These are phyloP conservation scores for Monosporascus ibericus DNA, from an alignment of 2,329 filamentous ascomycete genomes.

Conservation along the genomic window DNA sequence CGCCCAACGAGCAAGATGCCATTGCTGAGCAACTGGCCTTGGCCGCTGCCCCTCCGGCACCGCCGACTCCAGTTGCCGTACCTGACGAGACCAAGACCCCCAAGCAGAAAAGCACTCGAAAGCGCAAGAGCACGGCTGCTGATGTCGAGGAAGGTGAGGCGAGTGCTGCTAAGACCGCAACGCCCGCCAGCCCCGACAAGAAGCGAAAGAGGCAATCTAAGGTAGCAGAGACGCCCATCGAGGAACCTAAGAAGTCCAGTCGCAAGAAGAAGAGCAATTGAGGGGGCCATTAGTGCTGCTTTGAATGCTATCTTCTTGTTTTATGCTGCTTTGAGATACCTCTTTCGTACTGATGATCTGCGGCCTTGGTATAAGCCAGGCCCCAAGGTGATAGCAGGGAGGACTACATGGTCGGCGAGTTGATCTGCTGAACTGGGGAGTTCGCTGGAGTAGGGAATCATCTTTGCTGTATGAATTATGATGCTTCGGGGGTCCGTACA, in stretches of 20 bases:
- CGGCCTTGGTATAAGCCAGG: not conserved
- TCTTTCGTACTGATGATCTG: slow-evolving; percentile 2
- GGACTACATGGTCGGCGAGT: no score
- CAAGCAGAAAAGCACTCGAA: slow-evolving; percentile 47
- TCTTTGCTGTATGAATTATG: not conserved
- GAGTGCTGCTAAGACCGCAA: slow-evolving; percentile 29
- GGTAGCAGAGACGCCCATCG: slow-evolving; percentile 43
- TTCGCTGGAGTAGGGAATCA: not conserved
- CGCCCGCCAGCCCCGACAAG: slow-evolving; percentile 52
- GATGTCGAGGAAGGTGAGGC: slow-evolving; percentile 39
- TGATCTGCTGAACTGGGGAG: no score
- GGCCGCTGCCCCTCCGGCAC: slow-evolving; percentile 27
- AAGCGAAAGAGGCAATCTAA: slow-evolving; percentile 58
- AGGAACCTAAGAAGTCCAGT: slow-evolving; percentile 55
- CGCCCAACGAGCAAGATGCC: slow-evolving; percentile 46
- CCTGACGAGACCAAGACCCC: slow-evolving; percentile 49
- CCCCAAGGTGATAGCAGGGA: no score
- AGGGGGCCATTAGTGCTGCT: slow-evolving; percentile 15
- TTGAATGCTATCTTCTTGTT: slow-evolving; percentile 3
- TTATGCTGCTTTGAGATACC: slow-evolving; percentile 4
- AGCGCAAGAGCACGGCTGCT: slow-evolving; percentile 49
- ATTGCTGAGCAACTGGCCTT: slow-evolving; percentile 54
- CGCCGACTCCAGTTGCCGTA: slow-evolving; percentile 23
- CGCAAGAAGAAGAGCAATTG: slow-evolving; percentile 49
- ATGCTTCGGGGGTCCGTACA: no score